Conservation (phyloP, 495 filamentous ascomycete species). For the Hypoxylon fragiforme region DNA sequence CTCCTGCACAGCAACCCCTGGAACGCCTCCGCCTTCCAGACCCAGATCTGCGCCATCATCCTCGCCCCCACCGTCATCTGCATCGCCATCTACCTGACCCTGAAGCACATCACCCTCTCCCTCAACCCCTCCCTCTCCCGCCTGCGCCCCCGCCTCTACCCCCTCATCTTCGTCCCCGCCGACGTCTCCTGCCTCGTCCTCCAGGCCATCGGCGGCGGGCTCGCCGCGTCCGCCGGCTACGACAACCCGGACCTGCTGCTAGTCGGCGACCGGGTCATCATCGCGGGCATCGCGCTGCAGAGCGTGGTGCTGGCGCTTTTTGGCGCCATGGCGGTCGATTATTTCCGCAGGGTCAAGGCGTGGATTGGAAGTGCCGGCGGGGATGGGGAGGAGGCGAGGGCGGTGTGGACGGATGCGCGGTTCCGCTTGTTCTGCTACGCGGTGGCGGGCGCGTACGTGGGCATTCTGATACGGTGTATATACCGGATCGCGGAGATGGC, state of each 20-base stretch:
- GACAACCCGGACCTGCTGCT: conserved; percentile 41
- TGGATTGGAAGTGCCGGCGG: conserved; percentile 40
- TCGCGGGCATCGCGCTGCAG: conserved; percentile 73
- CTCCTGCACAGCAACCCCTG: conserved; percentile 64
- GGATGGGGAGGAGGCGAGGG: conserved; percentile 36
- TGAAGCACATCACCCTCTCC: too few species aligned
- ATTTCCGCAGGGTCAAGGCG: conserved; percentile 48
- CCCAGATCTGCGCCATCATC: conserved; percentile 69
- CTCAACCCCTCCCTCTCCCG: conserved; percentile 57
- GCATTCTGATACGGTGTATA: conserved; percentile 67
- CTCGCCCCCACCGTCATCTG: conserved; percentile 68
- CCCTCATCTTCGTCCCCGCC: conserved; percentile 65
- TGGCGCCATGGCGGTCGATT: conserved; percentile 54
- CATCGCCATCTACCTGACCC: conserved; percentile 67
- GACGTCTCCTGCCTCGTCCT: conserved; percentile 65
- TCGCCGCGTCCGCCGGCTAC: conserved; percentile 56
- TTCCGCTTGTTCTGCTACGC: conserved; percentile 58
- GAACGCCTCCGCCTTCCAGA: conserved; percentile 61
- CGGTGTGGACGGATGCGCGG: conserved; percentile 40
- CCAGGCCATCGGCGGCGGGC: conserved; percentile 66
- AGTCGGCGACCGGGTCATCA: conserved; percentile 65
- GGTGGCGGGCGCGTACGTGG: conserved; percentile 59
- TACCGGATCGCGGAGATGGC: conserved; percentile 72
- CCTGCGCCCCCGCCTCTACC: conserved; percentile 61
- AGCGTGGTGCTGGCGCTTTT: conserved; percentile 65